Percentiles rank a stretch among this genome's conserved stretches.
phyloP scores from a whole-genome alignment of 805 yeast species.

The Hanseniaspora guilliermondii region DNA sequence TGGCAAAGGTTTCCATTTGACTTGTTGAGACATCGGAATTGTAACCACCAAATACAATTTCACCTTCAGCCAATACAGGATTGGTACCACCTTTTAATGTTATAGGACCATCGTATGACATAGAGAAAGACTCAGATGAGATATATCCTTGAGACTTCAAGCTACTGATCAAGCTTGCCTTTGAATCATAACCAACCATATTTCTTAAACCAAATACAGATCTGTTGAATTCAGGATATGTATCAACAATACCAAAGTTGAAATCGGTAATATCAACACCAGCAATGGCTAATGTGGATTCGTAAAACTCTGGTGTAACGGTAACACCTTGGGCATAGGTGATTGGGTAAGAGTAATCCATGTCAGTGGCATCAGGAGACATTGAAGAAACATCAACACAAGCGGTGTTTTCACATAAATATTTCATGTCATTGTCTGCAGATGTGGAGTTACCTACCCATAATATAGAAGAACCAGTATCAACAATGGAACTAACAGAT shows the following conservation, averaged over 20 bases:
- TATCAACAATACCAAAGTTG: conserved; percentile 10
- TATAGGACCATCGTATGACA: conserved; percentile 10
- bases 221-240: conserved; percentile 7
- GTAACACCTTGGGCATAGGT: conserved; percentile 10
- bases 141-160: conserved; percentile 2
- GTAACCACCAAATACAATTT: conserved; percentile 14
- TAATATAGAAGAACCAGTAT: conserved; percentile 12
- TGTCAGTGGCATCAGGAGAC: conserved; percentile 1
- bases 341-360: neutral
- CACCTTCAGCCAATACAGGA: conserved; percentile 6
- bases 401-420: conserved; percentile 2
- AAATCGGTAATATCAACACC: conserved; percentile 8
- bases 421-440: neutral
- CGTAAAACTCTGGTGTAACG: conserved; percentile 2
- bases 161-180: neutral
- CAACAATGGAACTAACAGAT: conserved; percentile 7
- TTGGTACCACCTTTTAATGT: neutral
- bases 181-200: conserved; percentile 5
- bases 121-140: conserved; percentile 4
- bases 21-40: neutral
- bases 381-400: neutral
- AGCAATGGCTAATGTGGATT: neutral
- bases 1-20: neutral
- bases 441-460: conserved; percentile 10
- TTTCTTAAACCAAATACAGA: conserved; percentile 14